Evolutionary conservation across 345 rosid genomes (phyloP).

Genomic region (Streptanthus diversifolius): DNA sequence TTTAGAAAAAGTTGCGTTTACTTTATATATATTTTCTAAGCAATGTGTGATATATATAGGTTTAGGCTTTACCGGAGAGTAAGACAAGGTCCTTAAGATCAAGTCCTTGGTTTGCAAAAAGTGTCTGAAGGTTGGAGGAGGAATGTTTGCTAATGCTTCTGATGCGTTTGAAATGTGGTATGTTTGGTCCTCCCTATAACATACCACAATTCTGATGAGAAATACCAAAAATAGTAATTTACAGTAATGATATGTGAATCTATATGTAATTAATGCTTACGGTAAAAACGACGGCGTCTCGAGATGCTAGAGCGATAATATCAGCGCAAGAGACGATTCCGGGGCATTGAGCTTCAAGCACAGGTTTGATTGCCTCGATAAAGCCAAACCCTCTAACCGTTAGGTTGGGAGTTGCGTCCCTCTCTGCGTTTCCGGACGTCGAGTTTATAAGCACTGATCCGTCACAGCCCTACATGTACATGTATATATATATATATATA

Average conservation of each 20-base stretch:
- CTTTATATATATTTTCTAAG: neutral
- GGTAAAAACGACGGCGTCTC: slow-evolving; percentile 60
- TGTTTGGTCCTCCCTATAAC: slow-evolving; percentile 67
- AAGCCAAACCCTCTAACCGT: slow-evolving; percentile 70
- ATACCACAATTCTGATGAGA: neutral
- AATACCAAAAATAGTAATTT: neutral
- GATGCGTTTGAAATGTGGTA: slow-evolving; percentile 50
- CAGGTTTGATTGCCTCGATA: slow-evolving; percentile 58
- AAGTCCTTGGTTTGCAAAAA: slow-evolving; percentile 62
- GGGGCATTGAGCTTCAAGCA: slow-evolving; percentile 74
- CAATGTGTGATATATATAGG: neutral
- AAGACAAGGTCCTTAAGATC: slow-evolving; percentile 65
- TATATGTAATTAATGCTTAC: slow-evolving; percentile 36
- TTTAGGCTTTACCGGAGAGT: slow-evolving; percentile 43
- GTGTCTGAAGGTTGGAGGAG: slow-evolving; percentile 54
- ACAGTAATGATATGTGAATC: neutral
- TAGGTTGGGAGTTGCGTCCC: slow-evolving; percentile 55
- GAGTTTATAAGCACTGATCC: slow-evolving; percentile 77
- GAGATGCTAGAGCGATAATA: slow-evolving; percentile 54
- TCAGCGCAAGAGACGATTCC: slow-evolving; percentile 88
- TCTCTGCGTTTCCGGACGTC: slow-evolving; percentile 59
- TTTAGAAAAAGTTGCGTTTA: too few species aligned
- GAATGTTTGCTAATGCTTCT: slow-evolving; percentile 56
- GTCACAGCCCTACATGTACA: slow-evolving; percentile 71
- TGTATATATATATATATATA: neutral